These are phyloP conservation scores for Amanita fuliginea DNA, from an alignment of 768 basidiomycete species.

Conservation along the genomic window DNA sequence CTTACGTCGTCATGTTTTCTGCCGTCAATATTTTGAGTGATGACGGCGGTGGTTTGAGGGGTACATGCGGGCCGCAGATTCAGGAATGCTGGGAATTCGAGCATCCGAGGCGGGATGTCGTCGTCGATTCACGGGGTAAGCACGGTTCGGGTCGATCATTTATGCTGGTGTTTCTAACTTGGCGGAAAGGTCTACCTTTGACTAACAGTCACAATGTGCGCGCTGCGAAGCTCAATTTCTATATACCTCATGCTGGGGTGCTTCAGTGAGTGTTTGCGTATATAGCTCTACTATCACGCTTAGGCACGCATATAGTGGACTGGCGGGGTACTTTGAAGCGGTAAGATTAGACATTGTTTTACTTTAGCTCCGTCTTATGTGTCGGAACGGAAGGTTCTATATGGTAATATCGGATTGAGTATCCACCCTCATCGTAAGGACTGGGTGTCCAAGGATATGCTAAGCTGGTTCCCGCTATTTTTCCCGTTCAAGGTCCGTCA, in stretches of 20 bases:
- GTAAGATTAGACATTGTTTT: slow-evolving; percentile 16
- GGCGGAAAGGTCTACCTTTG: slow-evolving; percentile 61
- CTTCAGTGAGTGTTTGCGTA: slow-evolving; percentile 52
- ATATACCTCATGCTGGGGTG: slow-evolving; percentile 90
- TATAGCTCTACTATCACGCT: background rate
- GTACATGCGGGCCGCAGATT: slow-evolving; percentile 68
- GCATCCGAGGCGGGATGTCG: slow-evolving; percentile 77
- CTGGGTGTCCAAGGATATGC: slow-evolving; percentile 86
- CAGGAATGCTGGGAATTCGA: slow-evolving; percentile 99
- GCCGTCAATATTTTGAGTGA: slow-evolving; percentile 85
- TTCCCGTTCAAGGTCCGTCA: slow-evolving; percentile 79
- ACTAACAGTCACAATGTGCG: slow-evolving; percentile 97
- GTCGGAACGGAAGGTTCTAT: slow-evolving; percentile 40
- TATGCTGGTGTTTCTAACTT: slow-evolving; percentile 1
- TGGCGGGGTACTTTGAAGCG: slow-evolving; percentile 97
- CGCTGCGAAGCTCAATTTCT: slow-evolving; percentile 75
- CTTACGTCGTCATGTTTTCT: slow-evolving; percentile 98
- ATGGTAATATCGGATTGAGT: slow-evolving; percentile 82
- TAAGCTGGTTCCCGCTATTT: slow-evolving; percentile 98
- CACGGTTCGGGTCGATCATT: too few relatives aligned
- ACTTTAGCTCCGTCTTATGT: background rate
- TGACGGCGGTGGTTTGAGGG: slow-evolving; percentile 46
- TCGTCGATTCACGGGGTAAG: slow-evolving; percentile 62
- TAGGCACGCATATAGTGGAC: slow-evolving; percentile 35
- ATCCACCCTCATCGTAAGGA: slow-evolving; percentile 90